Evolutionary conservation across 2,329 filamentous ascomycete genomes (phyloP).

Genomic region (Diplodia seriata): DNA sequence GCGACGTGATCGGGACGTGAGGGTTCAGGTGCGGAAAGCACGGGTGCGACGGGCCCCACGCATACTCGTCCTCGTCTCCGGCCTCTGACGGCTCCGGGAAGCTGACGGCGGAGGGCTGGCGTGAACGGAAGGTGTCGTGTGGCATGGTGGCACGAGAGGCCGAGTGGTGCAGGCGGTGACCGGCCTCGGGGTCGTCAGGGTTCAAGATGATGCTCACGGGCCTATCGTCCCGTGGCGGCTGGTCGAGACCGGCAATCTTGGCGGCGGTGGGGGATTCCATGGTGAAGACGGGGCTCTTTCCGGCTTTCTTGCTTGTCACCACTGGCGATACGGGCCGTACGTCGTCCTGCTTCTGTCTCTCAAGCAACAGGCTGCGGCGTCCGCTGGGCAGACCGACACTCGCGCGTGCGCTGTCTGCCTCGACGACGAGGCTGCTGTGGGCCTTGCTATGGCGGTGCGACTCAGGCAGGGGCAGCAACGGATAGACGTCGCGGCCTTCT

Average conservation of each 20-base stretch:
- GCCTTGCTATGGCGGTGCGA: slow-evolving; percentile 62
- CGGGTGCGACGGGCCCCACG: slow-evolving; percentile 93
- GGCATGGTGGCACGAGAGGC: slow-evolving; percentile 32
- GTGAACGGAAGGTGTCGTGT: slow-evolving; percentile 23
- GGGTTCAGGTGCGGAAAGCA: slow-evolving; percentile 94
- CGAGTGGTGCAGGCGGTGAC: slow-evolving; percentile 29
- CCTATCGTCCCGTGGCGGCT: slow-evolving; percentile 11
- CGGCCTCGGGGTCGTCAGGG: slow-evolving; percentile 31
- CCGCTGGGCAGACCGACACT: slow-evolving; percentile 60
- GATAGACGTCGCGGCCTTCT: slow-evolving; percentile 58
- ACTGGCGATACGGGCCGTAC: not conserved
- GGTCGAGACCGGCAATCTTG: slow-evolving; percentile 20
- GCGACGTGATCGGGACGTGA: slow-evolving; percentile 80
- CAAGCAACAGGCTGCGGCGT: slow-evolving; percentile 39
- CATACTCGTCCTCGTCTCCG: slow-evolving; percentile 68
- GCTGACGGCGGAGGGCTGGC: slow-evolving; percentile 25
- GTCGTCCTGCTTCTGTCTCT: slow-evolving; percentile 16
- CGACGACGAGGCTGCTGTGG: slow-evolving; percentile 46
- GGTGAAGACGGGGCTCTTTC: slow-evolving; percentile 12
- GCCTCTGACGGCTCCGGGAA: slow-evolving; percentile 26
- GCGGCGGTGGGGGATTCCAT: slow-evolving; percentile 28
- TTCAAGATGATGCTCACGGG: slow-evolving; percentile 20
- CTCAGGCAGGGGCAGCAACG: slow-evolving; percentile 64
- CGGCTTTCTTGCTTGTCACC: slow-evolving; percentile 1
- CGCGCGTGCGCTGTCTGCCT: slow-evolving; percentile 57